Conservation (phyloP, 805 yeast species). For the Lipomyces oligophaga region DNA sequence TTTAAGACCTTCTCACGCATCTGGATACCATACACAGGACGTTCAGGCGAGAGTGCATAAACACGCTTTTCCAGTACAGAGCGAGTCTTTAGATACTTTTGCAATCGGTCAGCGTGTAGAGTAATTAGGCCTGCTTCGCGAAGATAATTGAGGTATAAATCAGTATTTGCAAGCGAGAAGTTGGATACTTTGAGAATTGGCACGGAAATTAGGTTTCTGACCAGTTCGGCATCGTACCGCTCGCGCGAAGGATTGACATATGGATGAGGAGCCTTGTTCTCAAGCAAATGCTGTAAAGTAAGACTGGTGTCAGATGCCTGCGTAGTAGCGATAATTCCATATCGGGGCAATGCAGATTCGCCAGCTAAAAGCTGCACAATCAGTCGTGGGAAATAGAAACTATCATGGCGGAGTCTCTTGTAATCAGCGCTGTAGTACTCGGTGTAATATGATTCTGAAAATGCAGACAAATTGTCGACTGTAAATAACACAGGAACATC, state of each 20-base stretch:
- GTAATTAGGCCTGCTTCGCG: conserved; percentile 11
- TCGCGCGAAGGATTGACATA: background rate
- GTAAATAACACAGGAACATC: conserved; percentile 16
- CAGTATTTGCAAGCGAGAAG: conserved; percentile 16
- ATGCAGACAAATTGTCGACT: conserved; percentile 16
- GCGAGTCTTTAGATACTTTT: conserved; percentile 5
- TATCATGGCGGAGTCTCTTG: conserved; percentile 4
- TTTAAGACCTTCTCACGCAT: conserved; percentile 2
- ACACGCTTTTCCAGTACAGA: conserved; percentile 12
- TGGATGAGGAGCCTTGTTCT: conserved; percentile 5
- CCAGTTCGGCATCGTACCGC: conserved; percentile 11
- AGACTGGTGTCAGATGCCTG: conserved; percentile 6
- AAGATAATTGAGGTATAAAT: conserved; percentile 18
- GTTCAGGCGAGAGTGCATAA: conserved; percentile 3
- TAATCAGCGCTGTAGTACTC: conserved; percentile 10
- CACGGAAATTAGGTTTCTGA: conserved; percentile 1
- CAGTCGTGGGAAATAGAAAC: conserved; percentile 8
- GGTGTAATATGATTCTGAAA: conserved; percentile 12
- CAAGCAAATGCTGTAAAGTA: conserved; percentile 11
- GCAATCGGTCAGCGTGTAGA: background rate
- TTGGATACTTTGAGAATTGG: conserved; percentile 3
- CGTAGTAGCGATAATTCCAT: conserved; percentile 12
- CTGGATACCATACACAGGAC: conserved; percentile 2
- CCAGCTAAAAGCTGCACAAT: conserved; percentile 16
- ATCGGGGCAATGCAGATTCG: conserved; percentile 10